phyloP scores from a whole-genome alignment of 495 filamentous ascomycete genomes.

The Melanomma pulvis-pyrius region DNA sequence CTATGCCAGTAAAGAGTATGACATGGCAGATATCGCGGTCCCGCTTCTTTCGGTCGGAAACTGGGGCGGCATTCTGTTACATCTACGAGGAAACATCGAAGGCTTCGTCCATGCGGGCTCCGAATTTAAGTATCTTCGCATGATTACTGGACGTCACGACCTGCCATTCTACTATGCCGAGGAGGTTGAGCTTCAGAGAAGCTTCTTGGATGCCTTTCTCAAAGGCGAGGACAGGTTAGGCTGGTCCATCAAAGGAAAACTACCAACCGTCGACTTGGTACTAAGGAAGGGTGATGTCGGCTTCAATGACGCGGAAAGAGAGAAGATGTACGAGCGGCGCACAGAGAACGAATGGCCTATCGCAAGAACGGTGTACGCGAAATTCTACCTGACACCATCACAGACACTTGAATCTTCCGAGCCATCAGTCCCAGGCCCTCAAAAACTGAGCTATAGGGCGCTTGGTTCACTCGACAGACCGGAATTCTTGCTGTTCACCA shows the following conservation, averaged over 20 bases:
- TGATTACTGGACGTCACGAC: constrained; percentile 70
- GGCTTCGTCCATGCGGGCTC: constrained; percentile 63
- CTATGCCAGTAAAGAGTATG: constrained; percentile 63
- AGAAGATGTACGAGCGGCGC: constrained; percentile 55
- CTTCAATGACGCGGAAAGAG: constrained; percentile 61
- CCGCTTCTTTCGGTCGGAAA: constrained; percentile 66
- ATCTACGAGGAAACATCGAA: constrained; percentile 67
- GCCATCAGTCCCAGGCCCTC: constrained; percentile 15
- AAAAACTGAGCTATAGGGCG: constrained; percentile 57
- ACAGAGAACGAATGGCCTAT: constrained; percentile 66
- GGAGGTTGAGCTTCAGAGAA: constrained; percentile 64
- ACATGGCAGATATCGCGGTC: constrained; percentile 63
- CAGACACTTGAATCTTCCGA: constrained; percentile 41
- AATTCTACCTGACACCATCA: constrained; percentile 55
- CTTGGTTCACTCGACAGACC: constrained; percentile 56
- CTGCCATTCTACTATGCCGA: constrained; percentile 71
- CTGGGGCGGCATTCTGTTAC: constrained; percentile 66
- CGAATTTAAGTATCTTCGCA: constrained; percentile 64
- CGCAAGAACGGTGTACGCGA: constrained; percentile 60
- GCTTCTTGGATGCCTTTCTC: constrained; percentile 69
- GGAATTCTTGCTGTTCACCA: constrained; percentile 57
- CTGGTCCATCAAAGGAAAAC: constrained; percentile 58
- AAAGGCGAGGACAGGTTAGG: constrained; percentile 63
- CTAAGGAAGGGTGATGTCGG: constrained; percentile 66
- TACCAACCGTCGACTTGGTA: constrained; percentile 58